phyloP scores from a whole-genome alignment of 1,284 basidiomycete species.

The Leccinum subrobustum region DNA sequence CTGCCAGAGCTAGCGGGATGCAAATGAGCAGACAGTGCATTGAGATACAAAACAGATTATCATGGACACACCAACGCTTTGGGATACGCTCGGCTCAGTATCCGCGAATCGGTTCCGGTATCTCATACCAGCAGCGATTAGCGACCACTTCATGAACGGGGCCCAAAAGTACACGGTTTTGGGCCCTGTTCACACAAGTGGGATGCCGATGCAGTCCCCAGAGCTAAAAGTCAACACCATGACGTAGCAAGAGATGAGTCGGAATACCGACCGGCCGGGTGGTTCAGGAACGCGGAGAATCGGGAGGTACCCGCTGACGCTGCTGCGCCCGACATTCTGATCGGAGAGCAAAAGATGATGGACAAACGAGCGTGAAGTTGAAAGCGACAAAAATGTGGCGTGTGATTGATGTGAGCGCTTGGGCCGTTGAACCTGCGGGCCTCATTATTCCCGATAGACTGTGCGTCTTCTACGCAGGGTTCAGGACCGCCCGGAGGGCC shows the following conservation, averaged over 20 bases:
- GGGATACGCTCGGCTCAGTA: conserved; percentile 85
- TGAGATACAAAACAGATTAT: not conserved
- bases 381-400: conserved; percentile 10
- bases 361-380: conserved; percentile 5
- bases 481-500: too few species aligned
- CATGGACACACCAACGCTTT: conserved; percentile 79
- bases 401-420: conserved; percentile 12
- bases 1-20: conserved; percentile 67
- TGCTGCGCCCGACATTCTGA: conserved; percentile 78
- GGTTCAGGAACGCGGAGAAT: conserved; percentile 86
- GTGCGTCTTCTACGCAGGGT: too few species aligned
- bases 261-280: conserved; percentile 69
- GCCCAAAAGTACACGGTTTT: conserved; percentile 99
- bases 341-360: conserved; percentile 5
- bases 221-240: conserved; percentile 4
- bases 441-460: too few species aligned
- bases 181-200: conserved; percentile 53
- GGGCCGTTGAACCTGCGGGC: not conserved
- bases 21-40: conserved; percentile 7
- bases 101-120: conserved; percentile 91
- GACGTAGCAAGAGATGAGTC: not conserved
- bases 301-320: conserved; percentile 75
- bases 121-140: conserved; percentile 93
- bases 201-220: not conserved
- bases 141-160: conserved; percentile 94